Evolutionary conservation across 805 yeast genomes (phyloP).

Genomic region (Wickerhamomyces bisporus): DNA sequence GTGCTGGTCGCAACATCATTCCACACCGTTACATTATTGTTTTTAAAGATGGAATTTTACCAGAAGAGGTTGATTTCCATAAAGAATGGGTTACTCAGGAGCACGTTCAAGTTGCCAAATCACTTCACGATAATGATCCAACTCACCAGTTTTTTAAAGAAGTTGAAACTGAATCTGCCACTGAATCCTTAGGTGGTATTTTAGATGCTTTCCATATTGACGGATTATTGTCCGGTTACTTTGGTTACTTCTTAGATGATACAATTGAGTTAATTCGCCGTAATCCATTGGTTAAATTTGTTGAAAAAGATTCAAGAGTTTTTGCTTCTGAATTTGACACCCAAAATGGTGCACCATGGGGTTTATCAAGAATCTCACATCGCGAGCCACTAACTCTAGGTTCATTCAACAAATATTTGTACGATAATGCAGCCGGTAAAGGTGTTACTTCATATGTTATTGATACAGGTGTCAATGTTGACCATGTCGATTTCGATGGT

Average conservation of each 20-base stretch:
- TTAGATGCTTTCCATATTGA: constrained; percentile 57
- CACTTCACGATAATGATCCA: constrained; percentile 29
- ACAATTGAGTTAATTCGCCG: constrained; percentile 70
- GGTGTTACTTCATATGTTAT: constrained; percentile 85
- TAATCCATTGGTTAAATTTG: constrained; percentile 58
- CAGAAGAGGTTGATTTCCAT: constrained; percentile 58
- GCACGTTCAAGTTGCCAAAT: constrained; percentile 40
- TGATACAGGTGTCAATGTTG: constrained; percentile 80
- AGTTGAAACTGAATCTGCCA: constrained; percentile 21
- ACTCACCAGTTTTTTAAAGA: constrained; percentile 34
- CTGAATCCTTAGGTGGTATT: constrained; percentile 45
- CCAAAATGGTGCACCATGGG: constrained; percentile 92
- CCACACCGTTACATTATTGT: constrained; percentile 83
- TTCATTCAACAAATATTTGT: constrained; percentile 67
- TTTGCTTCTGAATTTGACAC: constrained; percentile 55
- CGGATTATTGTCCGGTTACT: constrained; percentile 64
- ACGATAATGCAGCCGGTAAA: constrained; percentile 68
- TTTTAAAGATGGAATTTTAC: constrained; percentile 59
- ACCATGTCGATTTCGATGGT: constrained; percentile 75
- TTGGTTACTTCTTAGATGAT: constrained; percentile 76
- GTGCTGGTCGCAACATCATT: constrained; percentile 42
- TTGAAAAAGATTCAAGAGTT: constrained; percentile 74
- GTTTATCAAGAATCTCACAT: constrained; percentile 85
- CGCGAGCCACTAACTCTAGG: constrained; percentile 64
- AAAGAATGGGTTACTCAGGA: constrained; percentile 55